Conservation (phyloP, 495 filamentous ascomycete genomes). For the Neurospora terricola region DNA sequence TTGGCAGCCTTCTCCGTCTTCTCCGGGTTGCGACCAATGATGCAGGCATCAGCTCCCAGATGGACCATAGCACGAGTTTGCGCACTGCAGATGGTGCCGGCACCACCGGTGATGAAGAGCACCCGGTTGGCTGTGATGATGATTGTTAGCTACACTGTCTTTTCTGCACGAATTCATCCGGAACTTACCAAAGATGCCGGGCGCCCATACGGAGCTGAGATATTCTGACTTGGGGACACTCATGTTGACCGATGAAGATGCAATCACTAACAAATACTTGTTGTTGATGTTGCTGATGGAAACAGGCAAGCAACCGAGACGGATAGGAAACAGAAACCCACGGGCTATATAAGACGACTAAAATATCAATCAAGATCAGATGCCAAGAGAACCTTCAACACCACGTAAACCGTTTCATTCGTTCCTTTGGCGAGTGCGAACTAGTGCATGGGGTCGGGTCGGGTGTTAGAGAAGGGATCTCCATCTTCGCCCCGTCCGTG, state of each 20-base stretch:
- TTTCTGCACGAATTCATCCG: not conserved
- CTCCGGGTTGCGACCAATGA: conserved; percentile 81
- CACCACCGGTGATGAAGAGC: conserved; percentile 90
- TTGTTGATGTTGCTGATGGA: not conserved
- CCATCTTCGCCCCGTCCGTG: not conserved
- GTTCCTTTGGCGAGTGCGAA: not conserved
- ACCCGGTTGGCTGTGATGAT: conserved; percentile 64
- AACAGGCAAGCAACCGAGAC: not conserved
- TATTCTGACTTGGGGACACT: conserved; percentile 61
- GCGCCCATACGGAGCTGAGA: conserved; percentile 70
- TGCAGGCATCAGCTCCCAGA: conserved; percentile 87
- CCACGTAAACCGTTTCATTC: not conserved
- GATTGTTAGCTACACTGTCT: not conserved
- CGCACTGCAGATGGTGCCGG: conserved; percentile 85
- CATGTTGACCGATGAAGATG: conserved; percentile 35
- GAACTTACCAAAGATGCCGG: conserved; percentile 67
- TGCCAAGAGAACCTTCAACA: not conserved
- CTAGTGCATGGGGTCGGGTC: not conserved
- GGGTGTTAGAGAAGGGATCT: not conserved
- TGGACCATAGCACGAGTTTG: conserved; percentile 86
- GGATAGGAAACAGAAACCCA: not conserved
- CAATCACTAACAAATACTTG: not conserved
- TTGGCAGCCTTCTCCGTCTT: conserved; percentile 74
- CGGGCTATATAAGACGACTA: not conserved
- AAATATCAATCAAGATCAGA: not conserved